phyloP scores from a whole-genome alignment of 2,329 filamentous ascomycete species.

The Emmonsiellopsis sp. region DNA sequence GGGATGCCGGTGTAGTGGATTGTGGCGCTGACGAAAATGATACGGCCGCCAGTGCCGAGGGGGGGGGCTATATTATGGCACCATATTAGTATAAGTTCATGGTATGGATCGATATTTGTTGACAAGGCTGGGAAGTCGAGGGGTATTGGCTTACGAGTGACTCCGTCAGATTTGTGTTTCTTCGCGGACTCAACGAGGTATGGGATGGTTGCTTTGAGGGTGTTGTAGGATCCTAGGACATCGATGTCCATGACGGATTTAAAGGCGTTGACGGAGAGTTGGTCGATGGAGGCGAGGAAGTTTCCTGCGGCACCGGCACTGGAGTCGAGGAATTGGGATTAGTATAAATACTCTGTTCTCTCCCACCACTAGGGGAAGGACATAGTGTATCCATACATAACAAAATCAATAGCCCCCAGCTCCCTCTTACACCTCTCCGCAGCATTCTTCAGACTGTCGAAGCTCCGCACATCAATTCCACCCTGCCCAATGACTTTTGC shows the following conservation, averaged over 20 bases:
- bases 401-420: conserved; percentile 80
- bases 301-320: conserved; percentile 93
- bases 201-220: conserved; percentile 80
- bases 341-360: background rate
- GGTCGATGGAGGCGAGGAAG: conserved; percentile 77
- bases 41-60: conserved; percentile 62
- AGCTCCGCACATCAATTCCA: conserved; percentile 60
- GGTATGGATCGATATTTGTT: background rate
- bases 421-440: conserved; percentile 72
- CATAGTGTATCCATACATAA: conserved; percentile 54
- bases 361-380: background rate
- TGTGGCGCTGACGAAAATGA: conserved; percentile 82
- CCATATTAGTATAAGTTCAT: conserved; percentile 11
- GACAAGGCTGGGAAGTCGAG: background rate
- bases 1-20: conserved; percentile 84
- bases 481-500: conserved; percentile 83
- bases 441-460: conserved; percentile 59
- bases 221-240: conserved; percentile 87
- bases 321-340: background rate
- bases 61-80: conserved; percentile 22
- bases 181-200: conserved; percentile 67
- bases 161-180: conserved; percentile 51
- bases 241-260: conserved; percentile 95
- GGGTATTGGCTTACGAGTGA: conserved; percentile 30
- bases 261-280: conserved; percentile 81